A percentile compares a stretch with the other conserved stretches of the same genome.
These are phyloP conservation scores for Kwoniella shandongensis DNA, from an alignment of 768 basidiomycete genomes.

Conservation along the genomic window DNA sequence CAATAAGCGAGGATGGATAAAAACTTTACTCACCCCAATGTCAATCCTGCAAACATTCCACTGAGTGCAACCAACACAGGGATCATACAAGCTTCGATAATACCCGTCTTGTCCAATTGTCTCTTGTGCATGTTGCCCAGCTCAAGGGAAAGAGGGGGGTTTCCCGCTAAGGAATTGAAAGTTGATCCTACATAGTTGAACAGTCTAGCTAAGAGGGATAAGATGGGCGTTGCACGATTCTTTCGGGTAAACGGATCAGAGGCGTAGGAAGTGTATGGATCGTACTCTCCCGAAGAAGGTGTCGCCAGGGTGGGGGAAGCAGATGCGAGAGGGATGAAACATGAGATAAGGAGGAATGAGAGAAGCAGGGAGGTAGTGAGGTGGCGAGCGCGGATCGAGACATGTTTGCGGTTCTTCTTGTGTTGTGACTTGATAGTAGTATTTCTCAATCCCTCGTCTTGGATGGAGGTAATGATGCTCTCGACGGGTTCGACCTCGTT, in stretches of 20 bases:
- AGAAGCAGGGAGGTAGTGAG: not conserved
- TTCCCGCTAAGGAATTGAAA: conserved; percentile 2
- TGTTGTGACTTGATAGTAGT: too few species aligned
- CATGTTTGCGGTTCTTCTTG: not conserved
- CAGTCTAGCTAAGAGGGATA: conserved; percentile 10
- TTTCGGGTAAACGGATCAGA: not conserved
- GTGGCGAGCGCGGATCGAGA: conserved; percentile 2
- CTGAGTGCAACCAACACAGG: conserved; percentile 79
- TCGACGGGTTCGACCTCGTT: too few species aligned
- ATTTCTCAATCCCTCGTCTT: too few species aligned
- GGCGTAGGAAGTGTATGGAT: conserved; percentile 21
- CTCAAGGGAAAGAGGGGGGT: not conserved
- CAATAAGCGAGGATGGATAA: not conserved
- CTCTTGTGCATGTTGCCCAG: conserved; percentile 10
- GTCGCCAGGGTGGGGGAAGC: not conserved
- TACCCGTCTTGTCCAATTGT: conserved; percentile 15
- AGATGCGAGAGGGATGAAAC: conserved; percentile 7
- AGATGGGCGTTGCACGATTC: conserved; percentile 16
- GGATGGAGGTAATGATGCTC: too few species aligned
- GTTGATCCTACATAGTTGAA: conserved; percentile 8
- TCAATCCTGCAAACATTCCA: conserved; percentile 83
- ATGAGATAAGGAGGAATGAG: conserved; percentile 2
- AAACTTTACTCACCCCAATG: conserved; percentile 65
- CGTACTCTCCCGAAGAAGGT: not conserved
- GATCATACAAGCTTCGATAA: conserved; percentile 64